Base-by-base conservation (phyloP, 495 filamentous ascomycete genomes). In the Acidiella bohemica region DNA sequence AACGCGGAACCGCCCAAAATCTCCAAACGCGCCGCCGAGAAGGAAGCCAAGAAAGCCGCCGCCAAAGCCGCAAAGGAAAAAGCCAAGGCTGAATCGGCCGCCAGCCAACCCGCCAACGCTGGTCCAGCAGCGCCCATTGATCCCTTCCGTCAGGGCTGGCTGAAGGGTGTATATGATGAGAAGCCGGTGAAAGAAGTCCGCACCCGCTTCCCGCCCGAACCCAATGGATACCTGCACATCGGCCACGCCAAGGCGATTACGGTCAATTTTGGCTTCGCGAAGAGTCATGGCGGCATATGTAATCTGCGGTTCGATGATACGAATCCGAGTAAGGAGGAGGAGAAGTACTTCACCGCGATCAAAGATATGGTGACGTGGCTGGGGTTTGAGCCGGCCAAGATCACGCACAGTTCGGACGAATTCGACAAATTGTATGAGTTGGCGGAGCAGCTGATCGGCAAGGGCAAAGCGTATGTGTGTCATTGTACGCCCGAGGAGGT, bases 241-340 rank as follows among this genome's bases (percentile, higher is more conserved):
- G 87, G 87, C 14, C 90, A 96, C 57, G 77, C 76, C 48, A 96
- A 96, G 64, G 90, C 90, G n/a, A 95, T 97, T 60, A 76, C 84
- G 0, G 72, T 96, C 53, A 97, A 96, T 62, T 96, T 96, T 57
- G 92, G 90, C 0, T 95, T 94, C 61, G 90, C 90, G 9, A 75
- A 72, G 49, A 76, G 79, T 53, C 80, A 93, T 58, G 78, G 79
- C 10, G 92, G 92, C 38, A 65, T 80, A 40, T 80, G 73, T 59
- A 64, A 61, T 43, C 49, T 67, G 27, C 50, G 63, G 6, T 67
- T 53, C 46, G 63, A 67, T 46, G 63, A 67, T 41, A 67, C 63
- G 6, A 66, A 66, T 40, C 63, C 63, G 21, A 54, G 45, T 19
- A 61, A 64, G 40, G 63, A 64, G 47, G 63, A 66, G 36, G 63